Percentiles rank a stretch among this genome's conserved stretches.
phyloP scores from a whole-genome alignment of 1,284 basidiomycete genomes.

The Apiotrichum mycotoxinovorans region DNA sequence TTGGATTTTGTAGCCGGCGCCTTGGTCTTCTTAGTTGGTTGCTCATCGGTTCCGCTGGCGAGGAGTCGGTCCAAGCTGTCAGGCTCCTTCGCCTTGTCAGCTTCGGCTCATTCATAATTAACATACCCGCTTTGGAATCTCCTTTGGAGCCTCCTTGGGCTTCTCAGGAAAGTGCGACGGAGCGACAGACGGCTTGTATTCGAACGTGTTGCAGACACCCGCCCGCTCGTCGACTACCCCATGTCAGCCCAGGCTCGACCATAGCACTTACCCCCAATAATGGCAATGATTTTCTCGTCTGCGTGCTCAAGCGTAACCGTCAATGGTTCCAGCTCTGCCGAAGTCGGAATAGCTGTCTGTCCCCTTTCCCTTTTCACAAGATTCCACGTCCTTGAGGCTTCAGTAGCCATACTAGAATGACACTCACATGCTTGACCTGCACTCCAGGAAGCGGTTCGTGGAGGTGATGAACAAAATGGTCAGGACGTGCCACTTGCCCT shows the following conservation, averaged over 20 bases:
- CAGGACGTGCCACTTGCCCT: conserved; percentile 16
- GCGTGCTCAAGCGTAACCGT: conserved; percentile 17
- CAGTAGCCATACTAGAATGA: background rate
- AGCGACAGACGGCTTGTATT: conserved; percentile 25
- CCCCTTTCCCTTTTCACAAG: no score
- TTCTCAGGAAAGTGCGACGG: conserved; percentile 19
- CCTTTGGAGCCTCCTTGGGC: background rate
- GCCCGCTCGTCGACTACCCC: conserved; percentile 38
- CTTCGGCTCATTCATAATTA: background rate
- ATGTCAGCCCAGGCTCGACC: background rate
- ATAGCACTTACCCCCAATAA: conserved; percentile 23
- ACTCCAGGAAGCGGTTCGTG: conserved; percentile 19
- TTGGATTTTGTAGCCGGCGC: no score
- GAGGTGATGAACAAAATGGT: conserved; percentile 20
- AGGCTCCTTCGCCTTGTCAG: background rate
- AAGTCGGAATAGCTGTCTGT: no score
- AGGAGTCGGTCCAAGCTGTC: background rate
- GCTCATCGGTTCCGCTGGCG: background rate
- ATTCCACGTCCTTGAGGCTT: background rate
- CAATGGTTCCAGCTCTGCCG: background rate
- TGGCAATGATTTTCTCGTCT: conserved; percentile 21
- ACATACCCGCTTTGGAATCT: background rate
- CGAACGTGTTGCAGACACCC: conserved; percentile 26
- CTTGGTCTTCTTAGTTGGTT: background rate
- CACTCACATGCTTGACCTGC: conserved; percentile 10